These are phyloP conservation scores for Protomyces arabidopsidicola DNA, from an alignment of 1,139 yeast species.

Conservation along the genomic window DNA sequence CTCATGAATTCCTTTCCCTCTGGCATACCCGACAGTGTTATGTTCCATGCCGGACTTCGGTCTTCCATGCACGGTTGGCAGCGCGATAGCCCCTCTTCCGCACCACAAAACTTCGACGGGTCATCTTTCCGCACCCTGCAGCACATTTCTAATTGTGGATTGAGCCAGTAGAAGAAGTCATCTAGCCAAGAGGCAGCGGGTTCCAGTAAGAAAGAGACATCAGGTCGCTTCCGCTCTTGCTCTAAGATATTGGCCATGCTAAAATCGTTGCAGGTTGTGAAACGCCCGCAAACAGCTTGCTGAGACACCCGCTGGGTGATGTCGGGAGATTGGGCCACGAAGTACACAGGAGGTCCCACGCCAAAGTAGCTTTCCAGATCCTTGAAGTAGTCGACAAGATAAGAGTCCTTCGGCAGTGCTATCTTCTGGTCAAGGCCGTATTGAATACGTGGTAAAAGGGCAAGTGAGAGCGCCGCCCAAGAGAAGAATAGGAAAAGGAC, in stretches of 20 bases:
- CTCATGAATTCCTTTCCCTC: conserved; percentile 66
- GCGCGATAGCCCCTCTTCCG: conserved; percentile 62
- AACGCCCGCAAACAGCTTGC: conserved; percentile 77
- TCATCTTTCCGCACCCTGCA: conserved; percentile 53
- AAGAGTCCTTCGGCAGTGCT: conserved; percentile 80
- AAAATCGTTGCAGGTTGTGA: conserved; percentile 71
- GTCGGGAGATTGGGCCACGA: conserved; percentile 65
- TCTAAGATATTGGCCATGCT: conserved; percentile 81
- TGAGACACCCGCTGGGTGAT: conserved; percentile 60
- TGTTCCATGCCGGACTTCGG: conserved; percentile 58
- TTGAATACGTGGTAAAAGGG: conserved; percentile 61
- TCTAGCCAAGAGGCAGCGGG: conserved; percentile 92
- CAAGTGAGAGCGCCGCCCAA: conserved; percentile 64
- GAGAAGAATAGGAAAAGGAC: conserved; percentile 54
- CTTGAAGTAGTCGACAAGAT: conserved; percentile 70
- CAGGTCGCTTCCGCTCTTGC: conserved; percentile 69
- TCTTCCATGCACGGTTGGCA: conserved; percentile 67
- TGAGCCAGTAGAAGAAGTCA: conserved; percentile 79
- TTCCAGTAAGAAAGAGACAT: conserved; percentile 62
- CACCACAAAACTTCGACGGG: conserved; percentile 53
- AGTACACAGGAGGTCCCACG: conserved; percentile 88
- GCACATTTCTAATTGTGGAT: conserved; percentile 81
- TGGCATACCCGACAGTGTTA: conserved; percentile 80
- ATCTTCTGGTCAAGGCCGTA: conserved; percentile 84
- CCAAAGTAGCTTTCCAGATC: conserved; percentile 69